phyloP scores from a whole-genome alignment of 805 yeast species.

The Wickerhamiella parazyma region DNA sequence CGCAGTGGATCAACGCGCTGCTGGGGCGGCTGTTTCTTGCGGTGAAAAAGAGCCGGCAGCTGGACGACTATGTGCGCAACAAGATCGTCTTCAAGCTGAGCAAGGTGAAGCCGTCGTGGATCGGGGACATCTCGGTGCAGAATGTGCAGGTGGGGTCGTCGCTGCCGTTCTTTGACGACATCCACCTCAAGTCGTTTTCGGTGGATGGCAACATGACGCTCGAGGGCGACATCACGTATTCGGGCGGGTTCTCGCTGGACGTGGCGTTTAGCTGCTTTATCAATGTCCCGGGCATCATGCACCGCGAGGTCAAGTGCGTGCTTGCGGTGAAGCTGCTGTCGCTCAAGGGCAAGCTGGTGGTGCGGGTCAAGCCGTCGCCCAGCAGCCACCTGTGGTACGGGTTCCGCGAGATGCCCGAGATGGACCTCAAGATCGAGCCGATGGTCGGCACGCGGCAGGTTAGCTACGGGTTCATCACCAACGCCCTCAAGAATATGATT shows the following conservation, averaged over 20 bases:
- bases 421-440: slow-evolving; percentile 73
- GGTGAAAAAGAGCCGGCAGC: slow-evolving; percentile 53
- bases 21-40: slow-evolving; percentile 72
- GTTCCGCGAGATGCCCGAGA: slow-evolving; percentile 62
- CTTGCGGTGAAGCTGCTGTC: slow-evolving; percentile 54
- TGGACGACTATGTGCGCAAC: slow-evolving; percentile 42
- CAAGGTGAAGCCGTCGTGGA: slow-evolving; percentile 75
- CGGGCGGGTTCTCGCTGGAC: slow-evolving; percentile 63
- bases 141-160: slow-evolving; percentile 63
- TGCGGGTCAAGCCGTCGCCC: slow-evolving; percentile 78
- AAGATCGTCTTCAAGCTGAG: slow-evolving; percentile 59
- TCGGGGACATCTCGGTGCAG: slow-evolving; percentile 68
- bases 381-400: slow-evolving; percentile 84
- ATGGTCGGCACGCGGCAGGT: slow-evolving; percentile 76
- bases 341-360: slow-evolving; percentile 58
- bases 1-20: slow-evolving; percentile 84
- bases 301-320: slow-evolving; percentile 60
- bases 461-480: slow-evolving; percentile 65
- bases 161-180: slow-evolving; percentile 68
- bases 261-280: slow-evolving; percentile 70
- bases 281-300: slow-evolving; percentile 60
- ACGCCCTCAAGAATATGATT: slow-evolving; percentile 62
- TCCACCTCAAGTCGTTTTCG: slow-evolving; percentile 50
- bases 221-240: slow-evolving; percentile 48
- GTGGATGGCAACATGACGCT: slow-evolving; percentile 69